Evolutionary conservation across 2,329 filamentous ascomycete genomes (phyloP), one percentile per base, ranked within the genome.

Genomic region (Tetracladium maxilliforme): DNA sequence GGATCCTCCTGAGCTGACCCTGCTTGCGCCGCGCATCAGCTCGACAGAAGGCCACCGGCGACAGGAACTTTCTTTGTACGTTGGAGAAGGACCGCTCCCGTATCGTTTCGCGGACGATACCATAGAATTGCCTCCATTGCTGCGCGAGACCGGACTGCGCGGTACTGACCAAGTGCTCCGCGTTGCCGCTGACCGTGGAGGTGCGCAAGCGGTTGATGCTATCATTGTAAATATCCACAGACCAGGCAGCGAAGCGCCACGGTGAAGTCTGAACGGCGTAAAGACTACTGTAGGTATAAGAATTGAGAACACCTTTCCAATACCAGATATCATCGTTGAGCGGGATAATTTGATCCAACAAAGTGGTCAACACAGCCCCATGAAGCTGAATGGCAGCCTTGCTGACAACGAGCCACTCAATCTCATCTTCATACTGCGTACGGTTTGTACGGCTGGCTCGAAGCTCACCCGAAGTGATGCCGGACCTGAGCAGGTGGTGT

Each of bases 301-400:
- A 92, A 7, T 70, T 69, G 16, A 93, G 54, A 3, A 94, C 67
- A 36, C 90, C 79, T 42, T 93, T 82, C 90, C 90, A 98, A 48
- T 95, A 95, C 71, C 78, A 86, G 14, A 93, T 75, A 38, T 93
- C 84, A 35, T 93, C 75, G 39, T 73, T 80, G 11, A 98, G 52
- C 1, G 77, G 76, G 8, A 87, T 72, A 8, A 84, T 92, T 39
- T 90, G 78, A 28, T 87, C 77, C 8, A 94, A 53, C 4, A 95
- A 62, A 0, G 69, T 72, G 37, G 74, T 73, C 37, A 94, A 57
- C 20, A 92, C 64, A 24, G 81, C 56, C 4, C 87, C 87, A 42
- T 93, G 92, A 2, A 78, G 74, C 43, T 94, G 87, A n/a, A 86
- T 71, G 0, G 86, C 81, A 5, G 86, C 86, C 49, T 95, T 98